phyloP scores from a whole-genome alignment of 306 rosid species.

The Citrullus mucosospermus region DNA sequence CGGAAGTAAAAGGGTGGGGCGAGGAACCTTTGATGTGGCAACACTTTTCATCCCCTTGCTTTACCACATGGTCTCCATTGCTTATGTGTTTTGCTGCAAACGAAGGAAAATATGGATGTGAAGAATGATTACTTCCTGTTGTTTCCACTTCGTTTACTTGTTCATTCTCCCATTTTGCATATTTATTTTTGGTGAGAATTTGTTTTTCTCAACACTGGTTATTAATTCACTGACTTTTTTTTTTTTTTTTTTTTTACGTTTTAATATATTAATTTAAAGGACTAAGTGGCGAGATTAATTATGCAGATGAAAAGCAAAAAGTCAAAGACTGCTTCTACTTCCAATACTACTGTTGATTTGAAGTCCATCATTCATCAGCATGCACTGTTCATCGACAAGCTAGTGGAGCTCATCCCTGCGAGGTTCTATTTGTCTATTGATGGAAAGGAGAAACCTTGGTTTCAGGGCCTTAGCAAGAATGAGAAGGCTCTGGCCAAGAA shows the following conservation, averaged over 20 bases:
- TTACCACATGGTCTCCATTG: background rate
- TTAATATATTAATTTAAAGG: background rate
- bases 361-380: constrained; percentile 17
- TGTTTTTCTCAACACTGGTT: background rate
- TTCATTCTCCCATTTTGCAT: background rate
- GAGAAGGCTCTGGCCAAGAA: constrained; percentile 43
- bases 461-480: constrained; percentile 66
- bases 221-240: background rate
- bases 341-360: background rate
- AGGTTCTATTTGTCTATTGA: constrained; percentile 57
- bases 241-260: background rate
- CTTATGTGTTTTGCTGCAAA: background rate
- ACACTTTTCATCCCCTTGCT: background rate
- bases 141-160: background rate
- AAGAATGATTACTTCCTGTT: background rate
- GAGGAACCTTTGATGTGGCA: background rate
- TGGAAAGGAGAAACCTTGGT: constrained; percentile 63
- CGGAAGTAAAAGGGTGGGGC: background rate
- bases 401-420: constrained; percentile 70
- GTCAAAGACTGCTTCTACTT: background rate
- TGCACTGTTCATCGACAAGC: constrained; percentile 51
- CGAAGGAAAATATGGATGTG: background rate
- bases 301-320: background rate
- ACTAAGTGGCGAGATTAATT: background rate
- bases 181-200: background rate